These are phyloP conservation scores for Zygoascus sp. DNA, from an alignment of 1,139 yeast genomes.

Conservation along the genomic window DNA sequence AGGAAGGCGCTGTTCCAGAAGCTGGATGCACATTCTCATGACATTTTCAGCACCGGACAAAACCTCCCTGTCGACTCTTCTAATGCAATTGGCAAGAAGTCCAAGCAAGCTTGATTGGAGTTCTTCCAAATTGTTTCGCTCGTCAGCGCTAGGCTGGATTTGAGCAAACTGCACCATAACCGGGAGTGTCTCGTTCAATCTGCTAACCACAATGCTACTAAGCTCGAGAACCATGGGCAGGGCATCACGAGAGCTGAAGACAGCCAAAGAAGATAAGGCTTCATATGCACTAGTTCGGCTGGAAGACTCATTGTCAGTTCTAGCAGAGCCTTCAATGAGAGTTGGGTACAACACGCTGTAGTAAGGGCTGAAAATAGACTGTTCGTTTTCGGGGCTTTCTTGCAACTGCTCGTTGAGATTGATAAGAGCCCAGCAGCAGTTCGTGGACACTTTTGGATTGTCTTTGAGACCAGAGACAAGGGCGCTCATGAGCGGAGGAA, in stretches of 20 bases:
- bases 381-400: conserved; percentile 49
- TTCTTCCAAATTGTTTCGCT: conserved; percentile 75
- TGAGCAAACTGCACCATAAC: conserved; percentile 42
- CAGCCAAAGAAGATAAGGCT: conserved; percentile 78
- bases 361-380: conserved; percentile 67
- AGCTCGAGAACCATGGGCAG: conserved; percentile 64
- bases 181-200: conserved; percentile 66
- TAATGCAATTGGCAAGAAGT: conserved; percentile 79
- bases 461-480: conserved; percentile 74
- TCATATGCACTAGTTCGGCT: conserved; percentile 96
- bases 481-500: conserved; percentile 69
- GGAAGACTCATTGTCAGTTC: conserved; percentile 75
- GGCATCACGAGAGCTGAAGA: conserved; percentile 67
- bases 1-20: conserved; percentile 53
- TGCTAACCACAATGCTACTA: conserved; percentile 66
- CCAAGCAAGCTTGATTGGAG: conserved; percentile 81
- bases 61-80: conserved; percentile 72
- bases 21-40: conserved; percentile 75
- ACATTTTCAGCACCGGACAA: conserved; percentile 69
- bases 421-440: conserved; percentile 96
- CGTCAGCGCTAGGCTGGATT: conserved; percentile 45
- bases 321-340: conserved; percentile 62
- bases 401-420: conserved; percentile 83
- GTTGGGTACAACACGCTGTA: conserved; percentile 66
- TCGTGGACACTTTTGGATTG: conserved; percentile 87